These are phyloP conservation scores for Pseudogymnoascus sp. DNA, from an alignment of 2,329 filamentous ascomycete genomes.

Conservation along the genomic window DNA sequence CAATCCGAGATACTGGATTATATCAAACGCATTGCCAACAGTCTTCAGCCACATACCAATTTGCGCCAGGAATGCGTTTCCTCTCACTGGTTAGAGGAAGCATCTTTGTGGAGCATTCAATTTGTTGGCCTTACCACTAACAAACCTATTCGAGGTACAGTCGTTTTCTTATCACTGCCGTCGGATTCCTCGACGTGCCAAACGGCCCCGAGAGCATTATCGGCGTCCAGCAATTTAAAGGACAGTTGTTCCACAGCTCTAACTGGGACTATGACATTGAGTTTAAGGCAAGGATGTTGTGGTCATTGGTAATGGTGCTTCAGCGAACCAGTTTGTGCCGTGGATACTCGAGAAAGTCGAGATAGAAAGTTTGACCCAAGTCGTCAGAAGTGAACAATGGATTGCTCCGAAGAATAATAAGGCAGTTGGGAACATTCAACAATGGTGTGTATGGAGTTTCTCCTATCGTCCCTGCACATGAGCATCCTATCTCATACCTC, in stretches of 20 bases:
- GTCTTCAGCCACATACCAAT: conserved; percentile 24
- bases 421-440: not conserved
- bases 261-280: conserved; percentile 30
- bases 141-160: not conserved
- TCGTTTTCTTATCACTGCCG: not conserved
- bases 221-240: conserved; percentile 36
- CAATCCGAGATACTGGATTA: conserved; percentile 30
- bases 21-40: conserved; percentile 29
- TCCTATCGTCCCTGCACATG: not conserved
- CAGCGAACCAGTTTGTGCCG: not conserved
- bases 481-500: not conserved
- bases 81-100: conserved; percentile 19
- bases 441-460: not conserved
- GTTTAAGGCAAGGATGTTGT: not conserved
- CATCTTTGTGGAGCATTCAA: not conserved
- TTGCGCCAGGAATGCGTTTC: conserved; percentile 19
- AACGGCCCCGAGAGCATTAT: conserved; percentile 38
- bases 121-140: conserved; percentile 25
- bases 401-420: not conserved
- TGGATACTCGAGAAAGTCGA: not conserved
- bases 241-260: conserved; percentile 36
- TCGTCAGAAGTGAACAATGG: not conserved
- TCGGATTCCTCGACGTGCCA: conserved; percentile 31
- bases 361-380: not conserved
- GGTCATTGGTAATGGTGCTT: not conserved